Percentiles rank a stretch among this genome's conserved stretches.
Conservation (phyloP, 306 rosid genomes). For the Quercus cerris region DNA sequence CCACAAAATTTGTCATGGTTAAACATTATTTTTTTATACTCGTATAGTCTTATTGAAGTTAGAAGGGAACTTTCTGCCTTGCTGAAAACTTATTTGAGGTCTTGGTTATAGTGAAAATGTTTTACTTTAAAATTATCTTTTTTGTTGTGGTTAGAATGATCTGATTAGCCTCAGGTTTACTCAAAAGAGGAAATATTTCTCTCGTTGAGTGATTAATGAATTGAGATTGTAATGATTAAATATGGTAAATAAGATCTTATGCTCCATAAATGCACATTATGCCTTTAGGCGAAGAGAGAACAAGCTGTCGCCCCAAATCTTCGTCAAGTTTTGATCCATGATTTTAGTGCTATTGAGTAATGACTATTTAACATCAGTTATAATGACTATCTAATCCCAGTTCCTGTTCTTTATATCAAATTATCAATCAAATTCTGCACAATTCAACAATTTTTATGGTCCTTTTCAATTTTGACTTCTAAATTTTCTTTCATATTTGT, state of each 20-base stretch:
- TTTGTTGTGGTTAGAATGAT: background rate
- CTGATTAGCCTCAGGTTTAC: background rate
- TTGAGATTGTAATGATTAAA: background rate
- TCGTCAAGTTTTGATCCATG: background rate
- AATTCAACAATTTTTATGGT: background rate
- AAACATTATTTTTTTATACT: background rate
- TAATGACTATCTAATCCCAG: background rate
- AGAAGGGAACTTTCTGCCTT: background rate
- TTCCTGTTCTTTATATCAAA: background rate
- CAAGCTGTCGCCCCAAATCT: background rate
- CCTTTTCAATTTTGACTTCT: background rate
- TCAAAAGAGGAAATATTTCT: background rate
- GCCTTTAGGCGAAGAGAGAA: background rate
- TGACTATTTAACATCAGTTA: background rate
- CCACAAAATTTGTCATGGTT: background rate
- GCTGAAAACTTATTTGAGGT: background rate
- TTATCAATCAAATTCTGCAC: background rate
- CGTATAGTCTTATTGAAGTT: background rate
- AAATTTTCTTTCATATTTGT: slow-evolving; percentile 1
- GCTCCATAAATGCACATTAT: background rate
- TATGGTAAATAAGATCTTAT: background rate
- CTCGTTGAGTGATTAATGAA: background rate
- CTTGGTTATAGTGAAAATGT: background rate
- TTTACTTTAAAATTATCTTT: background rate
- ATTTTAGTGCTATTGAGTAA: background rate